Base-by-base conservation (phyloP, 2,329 filamentous ascomycete genomes). In the Endocalyx cinctus region DNA sequence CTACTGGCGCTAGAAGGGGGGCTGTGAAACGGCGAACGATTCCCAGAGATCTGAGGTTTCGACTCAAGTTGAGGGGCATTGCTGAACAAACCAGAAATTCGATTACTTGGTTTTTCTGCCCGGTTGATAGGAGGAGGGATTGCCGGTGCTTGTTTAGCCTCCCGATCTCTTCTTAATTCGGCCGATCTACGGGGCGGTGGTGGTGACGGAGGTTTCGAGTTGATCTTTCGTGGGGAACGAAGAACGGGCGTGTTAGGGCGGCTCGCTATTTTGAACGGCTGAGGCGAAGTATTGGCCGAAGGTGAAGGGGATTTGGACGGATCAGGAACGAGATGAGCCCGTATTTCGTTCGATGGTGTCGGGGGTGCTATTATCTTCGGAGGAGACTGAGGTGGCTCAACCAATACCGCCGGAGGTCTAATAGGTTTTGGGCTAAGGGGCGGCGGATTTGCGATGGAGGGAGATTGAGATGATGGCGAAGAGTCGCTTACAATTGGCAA, bases 11-110 rank as follows among this genome's bases (percentile, higher is more conserved):
- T 90, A 46, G 79, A 81, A 0, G 89, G 87, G 13, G 88, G 88
- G 22, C 87, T 95, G 51, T 72, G 88, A 54, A 96, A 95, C 0
- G 90, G 89, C 1, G 90, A 95, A 0, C 79, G 54, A 51, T 67
- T 63, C 40, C 66, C 57, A 52, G 60, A 27, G 54, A 66, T 20
- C 50, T 64, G 48, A 27, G 43, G 60, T 50, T 44, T 57, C 41
- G 46, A 36, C 25, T 67, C 63, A 16, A 55, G 42, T 27, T 50
- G 58, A 6, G 51, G 46, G 5, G 49, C 51, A 35, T 49, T 51
- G 23, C 47, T 46, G 14, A 48, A 44, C 17, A 50, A 36, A 23
- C 42, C 48, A 31, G 77, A 77, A 8, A 60, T 56, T 10, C 70
- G 70, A 34, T 84, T 73, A 48, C 77, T 81, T 4, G 83, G 82